A percentile compares a stretch with the other conserved stretches of the same genome.
Conservation (phyloP, 1,139 yeast species). For the Pichia kudriavzevii region DNA sequence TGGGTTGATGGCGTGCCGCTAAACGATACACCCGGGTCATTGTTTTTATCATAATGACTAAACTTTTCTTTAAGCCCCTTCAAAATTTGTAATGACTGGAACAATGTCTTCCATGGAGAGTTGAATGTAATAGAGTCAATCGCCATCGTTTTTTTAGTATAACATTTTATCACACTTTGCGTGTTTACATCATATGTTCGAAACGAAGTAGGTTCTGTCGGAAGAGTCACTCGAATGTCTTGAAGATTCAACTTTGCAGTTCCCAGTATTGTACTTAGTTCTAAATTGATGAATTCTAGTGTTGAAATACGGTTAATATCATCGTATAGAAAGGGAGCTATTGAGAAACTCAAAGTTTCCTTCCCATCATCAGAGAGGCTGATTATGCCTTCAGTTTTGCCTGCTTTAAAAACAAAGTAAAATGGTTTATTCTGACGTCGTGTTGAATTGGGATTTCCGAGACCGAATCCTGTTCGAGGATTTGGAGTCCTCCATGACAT, state of each 20-base stretch:
- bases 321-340: too few species aligned
- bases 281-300: constrained; percentile 1
- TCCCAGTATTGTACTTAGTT: constrained; percentile 1
- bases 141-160: background rate
- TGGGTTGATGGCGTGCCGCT: constrained; percentile 11
- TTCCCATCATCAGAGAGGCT: too few species aligned
- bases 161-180: constrained; percentile 2
- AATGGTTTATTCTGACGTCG: too few species aligned
- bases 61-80: background rate
- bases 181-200: constrained; percentile 6
- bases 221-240: constrained; percentile 1
- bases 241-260: background rate
- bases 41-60: background rate
- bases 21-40: background rate
- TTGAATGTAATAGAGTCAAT: background rate
- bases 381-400: too few species aligned
- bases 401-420: too few species aligned
- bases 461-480: too few species aligned
- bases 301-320: too few species aligned
- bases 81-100: background rate
- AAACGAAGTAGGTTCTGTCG: constrained; percentile 3
- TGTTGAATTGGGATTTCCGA: too few species aligned
- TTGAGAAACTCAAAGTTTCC: too few species aligned
- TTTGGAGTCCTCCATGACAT: too few species aligned
- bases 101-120: background rate